These are phyloP conservation scores for Cryphonectria naterciae DNA, from an alignment of 2,329 filamentous ascomycete species.

Conservation along the genomic window DNA sequence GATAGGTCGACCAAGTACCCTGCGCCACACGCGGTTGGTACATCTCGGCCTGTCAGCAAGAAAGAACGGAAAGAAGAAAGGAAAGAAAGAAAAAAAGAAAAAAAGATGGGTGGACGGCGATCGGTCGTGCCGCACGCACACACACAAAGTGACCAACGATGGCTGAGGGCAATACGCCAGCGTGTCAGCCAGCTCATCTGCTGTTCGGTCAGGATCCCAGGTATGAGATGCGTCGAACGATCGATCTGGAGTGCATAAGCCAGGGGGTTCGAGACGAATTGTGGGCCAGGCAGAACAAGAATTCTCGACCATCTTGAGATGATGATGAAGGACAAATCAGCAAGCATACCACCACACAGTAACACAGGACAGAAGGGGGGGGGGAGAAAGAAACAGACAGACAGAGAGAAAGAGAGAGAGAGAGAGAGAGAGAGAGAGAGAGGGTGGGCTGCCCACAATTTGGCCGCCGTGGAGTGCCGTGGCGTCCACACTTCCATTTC, in stretches of 20 bases:
- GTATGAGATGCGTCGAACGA: background rate
- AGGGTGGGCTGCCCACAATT: background rate
- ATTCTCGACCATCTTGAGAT: background rate
- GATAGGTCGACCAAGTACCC: background rate
- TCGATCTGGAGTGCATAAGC: background rate
- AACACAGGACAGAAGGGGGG: background rate
- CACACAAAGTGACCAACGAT: background rate
- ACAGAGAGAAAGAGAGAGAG: background rate
- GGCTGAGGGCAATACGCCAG: background rate
- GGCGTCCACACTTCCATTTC: conserved; percentile 9
- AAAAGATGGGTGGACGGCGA: background rate
- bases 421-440: background rate
- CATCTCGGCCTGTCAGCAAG: background rate
- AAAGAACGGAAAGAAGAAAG: no score
- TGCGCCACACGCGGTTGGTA: background rate
- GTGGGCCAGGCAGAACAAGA: background rate
- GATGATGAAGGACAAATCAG: background rate
- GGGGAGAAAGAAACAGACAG: no score
- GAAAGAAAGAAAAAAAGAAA: no score
- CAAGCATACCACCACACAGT: background rate
- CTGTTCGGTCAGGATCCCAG: background rate
- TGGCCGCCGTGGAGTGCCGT: background rate
- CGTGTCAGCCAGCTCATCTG: background rate
- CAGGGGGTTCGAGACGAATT: background rate
- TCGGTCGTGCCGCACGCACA: background rate